Conservation (phyloP, 495 filamentous ascomycete genomes). For the Aspergillus asperescens region DNA sequence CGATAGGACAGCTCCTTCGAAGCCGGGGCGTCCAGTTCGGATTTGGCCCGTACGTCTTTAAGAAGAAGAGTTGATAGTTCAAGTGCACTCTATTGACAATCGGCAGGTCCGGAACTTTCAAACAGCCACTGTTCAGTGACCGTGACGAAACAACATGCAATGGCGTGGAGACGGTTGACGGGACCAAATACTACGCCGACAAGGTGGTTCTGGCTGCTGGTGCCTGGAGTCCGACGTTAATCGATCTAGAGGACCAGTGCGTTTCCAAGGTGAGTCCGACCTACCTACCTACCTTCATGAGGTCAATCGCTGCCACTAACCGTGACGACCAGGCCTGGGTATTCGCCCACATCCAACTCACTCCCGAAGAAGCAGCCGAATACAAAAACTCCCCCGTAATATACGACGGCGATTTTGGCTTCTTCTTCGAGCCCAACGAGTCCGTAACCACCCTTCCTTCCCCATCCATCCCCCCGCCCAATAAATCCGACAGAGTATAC, state of each 20-base stretch:
- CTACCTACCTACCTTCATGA: neutral
- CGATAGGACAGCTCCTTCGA: neutral
- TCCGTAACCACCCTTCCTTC: neutral
- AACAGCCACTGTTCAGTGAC: neutral
- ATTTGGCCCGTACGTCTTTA: neutral
- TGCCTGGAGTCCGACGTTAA: conserved; percentile 11
- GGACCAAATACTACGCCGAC: conserved; percentile 30
- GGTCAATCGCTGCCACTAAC: neutral
- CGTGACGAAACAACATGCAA: neutral
- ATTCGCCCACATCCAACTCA: conserved; percentile 42
- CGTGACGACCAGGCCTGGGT: neutral
- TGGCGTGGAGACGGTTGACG: conserved; percentile 7
- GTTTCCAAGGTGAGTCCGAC: neutral
- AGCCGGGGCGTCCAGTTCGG: neutral
- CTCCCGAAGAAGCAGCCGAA: conserved; percentile 31
- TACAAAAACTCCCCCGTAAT: conserved; percentile 46
- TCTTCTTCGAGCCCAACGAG: conserved; percentile 51
- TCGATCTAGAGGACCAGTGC: conserved; percentile 26
- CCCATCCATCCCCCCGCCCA: neutral
- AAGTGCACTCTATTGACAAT: neutral
- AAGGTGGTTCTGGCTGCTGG: conserved; percentile 34
- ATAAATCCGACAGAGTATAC: neutral
- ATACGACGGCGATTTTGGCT: conserved; percentile 47
- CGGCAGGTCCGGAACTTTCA: neutral
- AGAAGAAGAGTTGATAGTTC: no score